Evolutionary conservation across 192 early-diverging fungal genomes (phyloP).

Genomic region (Backusella tarrabulga): DNA sequence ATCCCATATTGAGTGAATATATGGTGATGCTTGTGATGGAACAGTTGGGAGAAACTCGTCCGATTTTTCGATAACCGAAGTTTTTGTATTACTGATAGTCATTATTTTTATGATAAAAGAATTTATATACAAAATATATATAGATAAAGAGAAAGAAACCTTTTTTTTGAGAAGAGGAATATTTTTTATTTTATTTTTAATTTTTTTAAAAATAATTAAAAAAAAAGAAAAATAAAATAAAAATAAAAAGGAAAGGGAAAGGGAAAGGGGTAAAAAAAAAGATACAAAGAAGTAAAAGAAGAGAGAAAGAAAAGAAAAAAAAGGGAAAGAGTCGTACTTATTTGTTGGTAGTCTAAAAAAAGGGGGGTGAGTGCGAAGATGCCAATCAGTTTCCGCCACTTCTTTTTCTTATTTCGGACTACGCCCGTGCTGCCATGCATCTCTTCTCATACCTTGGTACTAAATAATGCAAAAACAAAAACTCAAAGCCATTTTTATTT

Average conservation of each 20-base stretch:
- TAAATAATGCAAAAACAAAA: slow-evolving; percentile 1
- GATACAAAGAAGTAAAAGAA: background rate
- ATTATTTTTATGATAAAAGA: background rate
- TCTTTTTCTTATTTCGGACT: slow-evolving; percentile 22
- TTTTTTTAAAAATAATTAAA: slow-evolving; percentile 4
- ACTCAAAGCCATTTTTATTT: slow-evolving; percentile 7
- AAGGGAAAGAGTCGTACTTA: background rate
- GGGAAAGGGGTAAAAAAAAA: background rate
- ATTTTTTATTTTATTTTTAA: background rate
- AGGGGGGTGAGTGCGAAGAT: background rate
- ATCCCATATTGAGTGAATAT: slow-evolving; percentile 8
- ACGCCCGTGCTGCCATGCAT: slow-evolving; percentile 21
- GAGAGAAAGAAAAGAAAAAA: background rate
- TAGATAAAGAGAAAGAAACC: background rate
- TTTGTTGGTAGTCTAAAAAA: slow-evolving; percentile 1
- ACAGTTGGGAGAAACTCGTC: slow-evolving; percentile 5
- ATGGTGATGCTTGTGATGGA: slow-evolving; percentile 1
- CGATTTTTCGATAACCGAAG: slow-evolving; percentile 7
- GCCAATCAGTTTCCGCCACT: slow-evolving; percentile 22
- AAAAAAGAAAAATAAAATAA: background rate
- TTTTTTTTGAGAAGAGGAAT: background rate
- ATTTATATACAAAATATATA: slow-evolving; percentile 5
- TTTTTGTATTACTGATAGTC: slow-evolving; percentile 4
- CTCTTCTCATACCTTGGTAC: background rate
- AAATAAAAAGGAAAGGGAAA: background rate